Conservation (phyloP, 495 filamentous ascomycete genomes). For the Platismatia glauca region DNA sequence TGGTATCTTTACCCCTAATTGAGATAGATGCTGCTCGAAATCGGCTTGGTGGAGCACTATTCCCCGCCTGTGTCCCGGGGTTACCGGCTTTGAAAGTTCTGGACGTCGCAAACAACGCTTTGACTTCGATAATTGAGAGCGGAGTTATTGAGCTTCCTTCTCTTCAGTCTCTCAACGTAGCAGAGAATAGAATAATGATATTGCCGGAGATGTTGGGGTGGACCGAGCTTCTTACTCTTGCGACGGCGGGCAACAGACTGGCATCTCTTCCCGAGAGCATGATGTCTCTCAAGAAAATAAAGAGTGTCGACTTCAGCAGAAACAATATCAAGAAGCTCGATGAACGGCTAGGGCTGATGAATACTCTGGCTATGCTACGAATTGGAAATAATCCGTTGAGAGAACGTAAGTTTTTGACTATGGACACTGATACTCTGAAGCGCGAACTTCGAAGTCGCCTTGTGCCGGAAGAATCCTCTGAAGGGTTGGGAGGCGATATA, state of each 20-base stretch:
- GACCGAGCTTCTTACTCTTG: slow-evolving; percentile 60
- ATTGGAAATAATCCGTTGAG: slow-evolving; percentile 79
- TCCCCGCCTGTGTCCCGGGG: slow-evolving; percentile 48
- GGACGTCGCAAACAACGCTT: slow-evolving; percentile 66
- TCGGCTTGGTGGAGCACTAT: slow-evolving; percentile 60
- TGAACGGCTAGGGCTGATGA: slow-evolving; percentile 70
- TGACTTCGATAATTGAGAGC: slow-evolving; percentile 47
- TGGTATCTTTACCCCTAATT: slow-evolving; percentile 58
- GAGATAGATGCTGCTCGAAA: slow-evolving; percentile 77
- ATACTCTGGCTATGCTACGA: slow-evolving; percentile 59
- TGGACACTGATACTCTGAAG: slow-evolving; percentile 77
- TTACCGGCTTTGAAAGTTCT: slow-evolving; percentile 59
- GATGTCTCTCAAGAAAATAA: slow-evolving; percentile 52
- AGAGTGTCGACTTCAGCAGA: slow-evolving; percentile 68
- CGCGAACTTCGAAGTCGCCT: slow-evolving; percentile 60
- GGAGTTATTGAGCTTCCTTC: slow-evolving; percentile 53
- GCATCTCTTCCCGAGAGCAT: slow-evolving; percentile 67
- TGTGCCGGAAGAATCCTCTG: slow-evolving; percentile 42
- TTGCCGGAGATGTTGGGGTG: slow-evolving; percentile 66
- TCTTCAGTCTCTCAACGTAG: slow-evolving; percentile 64
- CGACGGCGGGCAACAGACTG: slow-evolving; percentile 73
- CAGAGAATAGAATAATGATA: slow-evolving; percentile 61
- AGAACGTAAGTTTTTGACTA: slow-evolving; percentile 73
- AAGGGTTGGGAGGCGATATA: slow-evolving; percentile 31
- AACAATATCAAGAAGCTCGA: slow-evolving; percentile 75